Evolutionary conservation across 1,284 basidiomycete genomes (phyloP).

Genomic region (Pascua sp.): DNA sequence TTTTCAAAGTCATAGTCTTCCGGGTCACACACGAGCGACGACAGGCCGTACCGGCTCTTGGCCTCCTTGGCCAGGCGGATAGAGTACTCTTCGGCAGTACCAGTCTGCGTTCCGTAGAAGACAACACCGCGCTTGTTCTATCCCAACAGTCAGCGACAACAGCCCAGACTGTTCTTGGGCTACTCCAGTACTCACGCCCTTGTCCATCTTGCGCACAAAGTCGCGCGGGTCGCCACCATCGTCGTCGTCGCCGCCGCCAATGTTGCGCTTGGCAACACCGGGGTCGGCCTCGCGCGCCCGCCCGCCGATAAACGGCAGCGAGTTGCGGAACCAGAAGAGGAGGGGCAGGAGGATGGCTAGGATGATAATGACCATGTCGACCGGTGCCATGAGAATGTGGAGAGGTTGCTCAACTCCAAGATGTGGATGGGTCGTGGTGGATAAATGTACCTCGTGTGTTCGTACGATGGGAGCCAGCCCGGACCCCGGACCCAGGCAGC

Average conservation of each 20-base stretch:
- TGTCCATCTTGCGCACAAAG: conserved; percentile 86
- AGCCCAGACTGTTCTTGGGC: neutral
- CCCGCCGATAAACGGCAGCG: conserved; percentile 43
- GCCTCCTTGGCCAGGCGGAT: conserved; percentile 90
- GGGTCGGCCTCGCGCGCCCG: conserved; percentile 12
- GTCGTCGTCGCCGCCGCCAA: conserved; percentile 1
- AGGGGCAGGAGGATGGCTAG: conserved; percentile 42
- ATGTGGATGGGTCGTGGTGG: too few species aligned
- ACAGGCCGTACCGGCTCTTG: conserved; percentile 86
- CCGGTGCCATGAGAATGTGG: conserved; percentile 16
- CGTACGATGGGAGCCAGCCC: too few species aligned
- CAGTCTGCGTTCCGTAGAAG: conserved; percentile 95
- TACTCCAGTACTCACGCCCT: conserved; percentile 63
- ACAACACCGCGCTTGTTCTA: conserved; percentile 93
- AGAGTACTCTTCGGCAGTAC: conserved; percentile 93
- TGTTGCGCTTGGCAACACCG: neutral
- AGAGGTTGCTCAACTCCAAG: too few species aligned
- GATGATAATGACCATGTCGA: conserved; percentile 40
- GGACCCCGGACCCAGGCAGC: too few species aligned
- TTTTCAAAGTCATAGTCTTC: conserved; percentile 98
- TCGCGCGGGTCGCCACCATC: conserved; percentile 57
- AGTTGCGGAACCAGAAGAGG: conserved; percentile 43
- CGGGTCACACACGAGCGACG: conserved; percentile 89
- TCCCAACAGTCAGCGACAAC: neutral
- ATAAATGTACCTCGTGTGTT: too few species aligned